Base-by-base conservation (phyloP, 75 land plant species). In the Gnetum montanum region DNA sequence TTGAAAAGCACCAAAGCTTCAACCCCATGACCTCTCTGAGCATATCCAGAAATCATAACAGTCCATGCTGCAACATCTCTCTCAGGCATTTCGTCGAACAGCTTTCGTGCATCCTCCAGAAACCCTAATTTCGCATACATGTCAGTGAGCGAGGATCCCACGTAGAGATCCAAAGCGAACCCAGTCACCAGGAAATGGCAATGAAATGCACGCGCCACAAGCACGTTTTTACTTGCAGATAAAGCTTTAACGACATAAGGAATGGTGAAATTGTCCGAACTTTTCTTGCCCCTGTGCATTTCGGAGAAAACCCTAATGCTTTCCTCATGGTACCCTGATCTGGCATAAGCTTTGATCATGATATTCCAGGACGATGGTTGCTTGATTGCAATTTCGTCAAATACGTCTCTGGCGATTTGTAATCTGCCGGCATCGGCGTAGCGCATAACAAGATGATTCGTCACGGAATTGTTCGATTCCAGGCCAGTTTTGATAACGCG, bases 281-380 rank as follows among this genome's bases (percentile, higher is more conserved):
- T 11, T 3, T 61, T 27, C 19, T 33, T 2, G 1, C 45, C 27
- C 8, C 44, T 49, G 29, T 58, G 69, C 70, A 71, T 66, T 16
- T 3, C 44, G 28, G 62, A 49, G 65, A 58, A 70, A 8, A 71
- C 8, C 16, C 1, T 31, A 28, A 70, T 19, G 8, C 70, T 61
- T 31, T 45, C 46, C 10, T 31, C 3, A 20, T 61, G 74, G 35
- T 49, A 57, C 12, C 63, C 47, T 25, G 31, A 44, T 5, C 45
- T 33, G 46, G 65, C 41, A 60, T 62, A 70, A n/a, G 70, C 79
- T 18, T 68, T 46, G 34, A 76, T 61, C 35, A 76, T 64, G 45
- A 74, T 28, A 57, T 73, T 73, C 59, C 48, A 67, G 15, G 27
- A 23, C 33, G 40, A 65, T 36, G 43, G 38, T 25, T 77, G 71